phyloP scores from a whole-genome alignment of 2,329 filamentous ascomycete species.

The Fusarium duplospermum region DNA sequence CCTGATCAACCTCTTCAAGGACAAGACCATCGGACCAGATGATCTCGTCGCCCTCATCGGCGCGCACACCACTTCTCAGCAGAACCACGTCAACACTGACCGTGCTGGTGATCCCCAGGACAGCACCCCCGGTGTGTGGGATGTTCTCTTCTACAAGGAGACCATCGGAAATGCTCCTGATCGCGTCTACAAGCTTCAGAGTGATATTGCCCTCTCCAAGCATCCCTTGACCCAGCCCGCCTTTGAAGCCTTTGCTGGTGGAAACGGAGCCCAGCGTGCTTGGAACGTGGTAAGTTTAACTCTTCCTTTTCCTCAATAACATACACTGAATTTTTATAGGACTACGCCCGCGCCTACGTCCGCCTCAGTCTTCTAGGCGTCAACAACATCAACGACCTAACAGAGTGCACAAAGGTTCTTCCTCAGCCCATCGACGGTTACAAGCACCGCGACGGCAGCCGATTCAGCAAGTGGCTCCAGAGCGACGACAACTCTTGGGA shows the following conservation, averaged over 20 bases:
- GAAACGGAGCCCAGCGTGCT: conserved; percentile 47
- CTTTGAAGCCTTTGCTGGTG: conserved; percentile 53
- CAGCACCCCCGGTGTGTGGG: conserved; percentile 64
- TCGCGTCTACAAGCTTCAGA: conserved; percentile 56
- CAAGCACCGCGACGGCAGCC: conserved; percentile 31
- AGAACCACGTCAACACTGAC: conserved; percentile 56
- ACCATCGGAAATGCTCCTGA: conserved; percentile 49
- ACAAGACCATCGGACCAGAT: conserved; percentile 64
- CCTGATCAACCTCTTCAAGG: conserved; percentile 60
- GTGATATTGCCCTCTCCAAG: conserved; percentile 54
- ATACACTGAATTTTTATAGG: conserved; percentile 45
- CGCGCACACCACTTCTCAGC: conserved; percentile 64
- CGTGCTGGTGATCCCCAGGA: conserved; percentile 61
- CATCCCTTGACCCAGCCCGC: conserved; percentile 51
- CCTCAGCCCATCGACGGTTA: conserved; percentile 47
- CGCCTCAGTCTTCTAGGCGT: conserved; percentile 67
- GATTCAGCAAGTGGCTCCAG: conserved; percentile 44
- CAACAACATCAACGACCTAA: conserved; percentile 66
- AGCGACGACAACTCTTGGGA: conserved; percentile 42
- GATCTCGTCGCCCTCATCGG: conserved; percentile 66
- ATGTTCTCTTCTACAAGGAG: conserved; percentile 62
- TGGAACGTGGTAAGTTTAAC: conserved; percentile 55
- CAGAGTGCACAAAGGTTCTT: conserved; percentile 65
- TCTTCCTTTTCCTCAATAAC: not conserved
- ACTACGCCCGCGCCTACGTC: conserved; percentile 64